These are phyloP conservation scores for Ustulina deusta DNA, from an alignment of 2,329 filamentous ascomycete species.

Conservation along the genomic window DNA sequence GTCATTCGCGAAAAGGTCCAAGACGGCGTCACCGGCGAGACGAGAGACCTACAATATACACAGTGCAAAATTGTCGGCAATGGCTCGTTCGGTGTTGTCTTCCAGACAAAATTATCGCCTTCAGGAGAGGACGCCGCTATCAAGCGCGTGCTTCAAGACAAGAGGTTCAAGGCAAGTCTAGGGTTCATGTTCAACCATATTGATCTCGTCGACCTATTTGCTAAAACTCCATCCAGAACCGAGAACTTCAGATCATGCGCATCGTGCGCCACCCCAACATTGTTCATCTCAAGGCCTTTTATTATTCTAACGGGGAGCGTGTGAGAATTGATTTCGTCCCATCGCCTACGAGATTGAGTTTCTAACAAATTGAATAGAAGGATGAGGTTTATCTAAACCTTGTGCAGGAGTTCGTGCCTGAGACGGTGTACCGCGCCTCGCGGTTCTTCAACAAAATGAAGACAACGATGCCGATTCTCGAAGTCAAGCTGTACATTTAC, in stretches of 20 bases:
- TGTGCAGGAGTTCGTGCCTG: constrained; percentile 96
- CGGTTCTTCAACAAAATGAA: constrained; percentile 99
- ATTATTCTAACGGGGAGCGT: constrained; percentile 98
- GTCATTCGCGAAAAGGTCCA: constrained; percentile 99
- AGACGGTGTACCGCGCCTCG: constrained; percentile 97
- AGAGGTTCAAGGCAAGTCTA: constrained; percentile 91
- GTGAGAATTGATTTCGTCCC: constrained; percentile 63
- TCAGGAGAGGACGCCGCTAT: constrained; percentile 98
- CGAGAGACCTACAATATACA: constrained; percentile 96
- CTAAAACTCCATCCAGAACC: constrained; percentile 74
- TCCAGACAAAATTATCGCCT: constrained; percentile 98
- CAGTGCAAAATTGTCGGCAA: constrained; percentile 99
- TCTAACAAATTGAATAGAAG: constrained; percentile 68
- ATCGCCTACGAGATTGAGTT: constrained; percentile 1
- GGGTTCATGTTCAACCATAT: constrained; percentile 1
- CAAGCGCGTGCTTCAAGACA: constrained; percentile 98
- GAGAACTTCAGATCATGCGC: constrained; percentile 99
- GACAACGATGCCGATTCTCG: constrained; percentile 98
- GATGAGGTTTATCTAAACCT: constrained; percentile 99
- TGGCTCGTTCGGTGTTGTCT: constrained; percentile 97
- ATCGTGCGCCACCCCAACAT: constrained; percentile 99
- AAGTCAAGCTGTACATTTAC: constrained; percentile 99
- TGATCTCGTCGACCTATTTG: constrained; percentile 16
- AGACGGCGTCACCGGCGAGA: constrained; percentile 96
- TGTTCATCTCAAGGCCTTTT: constrained; percentile 98